These are phyloP conservation scores for Penicillium cosmopolitanum DNA, from an alignment of 495 filamentous ascomycete genomes.

Conservation along the genomic window DNA sequence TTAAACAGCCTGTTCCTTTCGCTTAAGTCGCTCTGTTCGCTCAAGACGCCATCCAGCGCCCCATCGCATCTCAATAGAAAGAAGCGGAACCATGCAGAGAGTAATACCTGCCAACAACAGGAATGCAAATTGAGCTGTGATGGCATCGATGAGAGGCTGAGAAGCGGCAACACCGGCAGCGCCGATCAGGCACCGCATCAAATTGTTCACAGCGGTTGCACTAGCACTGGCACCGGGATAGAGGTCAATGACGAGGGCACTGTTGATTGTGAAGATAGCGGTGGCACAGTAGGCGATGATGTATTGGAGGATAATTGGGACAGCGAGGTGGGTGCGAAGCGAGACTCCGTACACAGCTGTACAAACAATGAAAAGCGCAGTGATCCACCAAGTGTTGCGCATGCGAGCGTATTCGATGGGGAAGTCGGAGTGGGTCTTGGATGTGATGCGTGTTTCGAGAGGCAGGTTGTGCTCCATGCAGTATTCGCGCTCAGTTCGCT, in stretches of 20 bases:
- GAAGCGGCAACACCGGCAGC: constrained; percentile 66
- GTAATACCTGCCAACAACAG: constrained; percentile 58
- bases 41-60: constrained; percentile 48
- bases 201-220: constrained; percentile 72
- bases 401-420: constrained; percentile 56
- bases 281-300: constrained; percentile 49
- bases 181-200: constrained; percentile 68
- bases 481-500: constrained; percentile 41
- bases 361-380: constrained; percentile 36
- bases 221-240: constrained; percentile 64
- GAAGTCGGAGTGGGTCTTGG: constrained; percentile 50
- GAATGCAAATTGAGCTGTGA: constrained; percentile 64
- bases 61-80: constrained; percentile 46
- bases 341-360: constrained; percentile 36
- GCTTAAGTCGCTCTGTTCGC: constrained; percentile 29
- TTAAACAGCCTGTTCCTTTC: constrained; percentile 14
- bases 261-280: constrained; percentile 58
- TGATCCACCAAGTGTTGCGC: constrained; percentile 49
- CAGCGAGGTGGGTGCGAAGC: constrained; percentile 45
- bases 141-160: constrained; percentile 61
- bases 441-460: constrained; percentile 40
- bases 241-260: constrained; percentile 67
- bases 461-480: constrained; percentile 43
- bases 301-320: constrained; percentile 60
- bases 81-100: constrained; percentile 37